These are phyloP conservation scores for Magnolia officinalis DNA, from an alignment of 164 flowering plant genomes.

Conservation along the genomic window DNA sequence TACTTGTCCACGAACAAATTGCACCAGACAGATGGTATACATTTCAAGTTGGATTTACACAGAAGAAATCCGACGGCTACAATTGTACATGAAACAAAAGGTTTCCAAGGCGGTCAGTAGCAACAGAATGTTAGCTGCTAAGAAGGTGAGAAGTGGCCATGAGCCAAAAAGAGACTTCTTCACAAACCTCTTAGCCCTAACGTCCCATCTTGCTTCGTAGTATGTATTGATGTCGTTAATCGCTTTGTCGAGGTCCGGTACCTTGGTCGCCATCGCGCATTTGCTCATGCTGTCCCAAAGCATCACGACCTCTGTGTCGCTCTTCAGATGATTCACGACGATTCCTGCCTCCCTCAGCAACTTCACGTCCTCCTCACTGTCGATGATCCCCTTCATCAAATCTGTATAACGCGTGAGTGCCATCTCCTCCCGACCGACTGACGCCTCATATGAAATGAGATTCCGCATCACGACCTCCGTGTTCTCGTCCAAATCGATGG, in stretches of 20 bases:
- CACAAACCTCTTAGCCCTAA: conserved; percentile 4
- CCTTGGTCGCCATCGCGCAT: conserved; percentile 7
- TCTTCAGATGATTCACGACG: conserved; percentile 13
- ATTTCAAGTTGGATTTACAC: too few species aligned
- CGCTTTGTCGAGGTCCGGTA: conserved; percentile 8
- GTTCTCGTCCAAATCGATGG: conserved; percentile 6
- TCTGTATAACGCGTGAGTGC: conserved; percentile 22
- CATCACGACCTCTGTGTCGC: conserved; percentile 15
- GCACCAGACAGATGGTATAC: too few species aligned
- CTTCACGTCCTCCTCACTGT: conserved; percentile 20
- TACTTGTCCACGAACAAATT: too few species aligned
- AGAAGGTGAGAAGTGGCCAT: conserved; percentile 13
- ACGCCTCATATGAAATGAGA: conserved; percentile 24
- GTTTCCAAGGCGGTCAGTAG: conserved; percentile 3
- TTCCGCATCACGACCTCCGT: conserved; percentile 18
- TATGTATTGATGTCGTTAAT: conserved; percentile 16
- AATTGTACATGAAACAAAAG: conserved; percentile 15
- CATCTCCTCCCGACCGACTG: conserved; percentile 11
- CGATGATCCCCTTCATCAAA: conserved; percentile 28
- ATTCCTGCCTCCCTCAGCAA: conserved; percentile 18
- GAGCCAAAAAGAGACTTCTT: conserved; percentile 16
- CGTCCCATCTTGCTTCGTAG: conserved; percentile 9
- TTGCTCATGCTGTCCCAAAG: conserved; percentile 20
- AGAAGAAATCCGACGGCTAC: neutral
- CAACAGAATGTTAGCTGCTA: neutral